Base-by-base conservation (phyloP, 1,139 yeast species). In the Geotrichum phurueaensis region DNA sequence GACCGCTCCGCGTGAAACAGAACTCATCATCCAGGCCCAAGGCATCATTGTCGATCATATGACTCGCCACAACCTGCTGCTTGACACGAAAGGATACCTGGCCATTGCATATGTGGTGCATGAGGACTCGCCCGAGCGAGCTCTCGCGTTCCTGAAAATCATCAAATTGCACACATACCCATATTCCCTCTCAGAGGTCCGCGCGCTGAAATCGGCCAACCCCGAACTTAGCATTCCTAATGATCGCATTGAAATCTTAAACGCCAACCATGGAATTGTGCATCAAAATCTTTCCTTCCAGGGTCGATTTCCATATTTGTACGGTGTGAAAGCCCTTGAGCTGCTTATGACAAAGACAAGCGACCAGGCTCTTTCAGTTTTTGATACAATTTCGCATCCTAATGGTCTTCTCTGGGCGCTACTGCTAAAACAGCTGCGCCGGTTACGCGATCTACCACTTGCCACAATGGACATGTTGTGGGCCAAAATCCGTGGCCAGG, bases 61-160 rank as follows among this genome's bases (percentile, higher is more conserved):
- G 67, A 64, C 65, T 18, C 47, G 47, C 22, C 18, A 39, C 9
- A 3, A 39, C 18, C 20, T 39, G 6, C 47, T 39, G 2, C n/a
- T 73, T 5, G 76, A 73, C 57, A 65, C 72, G 2, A 73, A 73
- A 59, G 76, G 76, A 10, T 65, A 70, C 36, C 60, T 71, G 20
- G 68, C 72, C 1, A 58, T 73, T 25, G 72, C 73, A 2, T 70
- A 67, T 58, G 31, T 62, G 25, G 58, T 64, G n/a, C 65, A 58
- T 5, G 53, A 59, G 22, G 57, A 65, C 4, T 63, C 68, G 3
- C 65, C 65, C 1, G 69, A 64, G 6, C 56, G 65, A 27, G 62
- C 68, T 0, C 49, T 57, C 5, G 57, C 63, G 9, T 62, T 70
- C 43, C 59, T 67, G 36, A 59, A 66, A 10, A 51, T 65, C 12